phyloP scores from a whole-genome alignment of 768 basidiomycete species.

The Panaeolus cyanescens region DNA sequence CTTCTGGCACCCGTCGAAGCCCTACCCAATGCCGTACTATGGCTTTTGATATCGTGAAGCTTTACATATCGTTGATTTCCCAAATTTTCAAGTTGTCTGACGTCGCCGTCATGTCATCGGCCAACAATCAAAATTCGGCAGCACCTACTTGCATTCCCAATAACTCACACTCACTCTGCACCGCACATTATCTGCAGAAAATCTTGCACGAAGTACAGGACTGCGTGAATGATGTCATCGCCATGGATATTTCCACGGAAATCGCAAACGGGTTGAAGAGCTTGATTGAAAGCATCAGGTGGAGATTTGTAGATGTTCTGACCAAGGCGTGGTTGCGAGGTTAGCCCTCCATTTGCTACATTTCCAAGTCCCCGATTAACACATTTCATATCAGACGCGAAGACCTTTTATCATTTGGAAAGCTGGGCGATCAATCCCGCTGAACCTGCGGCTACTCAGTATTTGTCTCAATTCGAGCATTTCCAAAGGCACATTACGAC shows the following conservation, averaged over 20 bases:
- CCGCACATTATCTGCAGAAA: conserved; percentile 75
- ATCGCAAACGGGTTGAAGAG: conserved; percentile 58
- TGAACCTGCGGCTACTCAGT: conserved; percentile 67
- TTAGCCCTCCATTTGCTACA: conserved; percentile 30
- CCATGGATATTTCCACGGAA: conserved; percentile 78
- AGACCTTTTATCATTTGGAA: conserved; percentile 79
- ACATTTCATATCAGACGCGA: conserved; percentile 13
- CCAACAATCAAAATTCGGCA: conserved; percentile 22
- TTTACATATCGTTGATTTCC: conserved; percentile 83
- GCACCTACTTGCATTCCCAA: conserved; percentile 60
- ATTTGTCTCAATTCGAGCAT: conserved; percentile 70
- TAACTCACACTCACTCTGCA: conserved; percentile 77
- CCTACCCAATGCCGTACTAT: conserved; percentile 83
- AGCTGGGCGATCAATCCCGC: conserved; percentile 69
- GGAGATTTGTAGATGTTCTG: conserved; percentile 85
- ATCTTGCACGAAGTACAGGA: conserved; percentile 85
- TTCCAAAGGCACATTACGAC: conserved; percentile 82
- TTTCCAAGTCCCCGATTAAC: neutral
- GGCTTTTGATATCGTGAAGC: conserved; percentile 84
- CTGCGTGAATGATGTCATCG: conserved; percentile 74
- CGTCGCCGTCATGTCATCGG: conserved; percentile 36
- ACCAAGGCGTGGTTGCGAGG: conserved; percentile 82
- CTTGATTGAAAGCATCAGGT: conserved; percentile 79
- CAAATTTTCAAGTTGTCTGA: conserved; percentile 81
- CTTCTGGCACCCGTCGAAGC: conserved; percentile 65